Evolutionary conservation across 805 yeast species (phyloP).

Genomic region (Cyberlindnera petersonii): DNA sequence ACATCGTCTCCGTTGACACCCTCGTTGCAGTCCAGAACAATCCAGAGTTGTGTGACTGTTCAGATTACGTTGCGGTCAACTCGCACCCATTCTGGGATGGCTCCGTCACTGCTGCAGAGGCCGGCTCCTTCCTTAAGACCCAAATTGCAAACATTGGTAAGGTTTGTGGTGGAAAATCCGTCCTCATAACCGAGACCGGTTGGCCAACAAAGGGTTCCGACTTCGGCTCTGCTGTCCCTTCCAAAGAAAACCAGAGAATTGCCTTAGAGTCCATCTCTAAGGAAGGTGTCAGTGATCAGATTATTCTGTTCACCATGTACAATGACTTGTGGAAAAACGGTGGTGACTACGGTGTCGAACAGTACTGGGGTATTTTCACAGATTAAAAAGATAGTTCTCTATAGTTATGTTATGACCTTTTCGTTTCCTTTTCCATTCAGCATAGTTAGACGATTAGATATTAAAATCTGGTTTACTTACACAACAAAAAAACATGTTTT

Average conservation of each 20-base stretch:
- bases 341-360: constrained; percentile 55
- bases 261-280: constrained; percentile 46
- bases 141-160: constrained; percentile 44
- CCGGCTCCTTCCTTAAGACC: constrained; percentile 49
- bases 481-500: not conserved
- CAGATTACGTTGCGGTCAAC: constrained; percentile 65
- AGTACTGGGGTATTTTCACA: constrained; percentile 42
- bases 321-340: constrained; percentile 61
- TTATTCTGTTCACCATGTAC: constrained; percentile 56
- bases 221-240: constrained; percentile 55
- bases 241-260: constrained; percentile 44
- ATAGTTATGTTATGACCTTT: constrained; percentile 4
- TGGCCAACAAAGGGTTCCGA: constrained; percentile 64
- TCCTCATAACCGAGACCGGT: constrained; percentile 59
- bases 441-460: no score
- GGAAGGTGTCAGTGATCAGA: constrained; percentile 44
- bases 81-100: constrained; percentile 68
- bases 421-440: not conserved
- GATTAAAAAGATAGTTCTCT: no score
- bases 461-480: not conserved
- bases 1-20: constrained; percentile 61
- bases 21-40: constrained; percentile 54
- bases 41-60: constrained; percentile 48
- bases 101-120: constrained; percentile 41
- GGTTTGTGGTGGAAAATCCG: constrained; percentile 44